A percentile compares a stretch with the other conserved stretches of the same genome.
These are phyloP conservation scores for Amylocystis lapponica DNA, from an alignment of 768 basidiomycete species.

Conservation along the genomic window DNA sequence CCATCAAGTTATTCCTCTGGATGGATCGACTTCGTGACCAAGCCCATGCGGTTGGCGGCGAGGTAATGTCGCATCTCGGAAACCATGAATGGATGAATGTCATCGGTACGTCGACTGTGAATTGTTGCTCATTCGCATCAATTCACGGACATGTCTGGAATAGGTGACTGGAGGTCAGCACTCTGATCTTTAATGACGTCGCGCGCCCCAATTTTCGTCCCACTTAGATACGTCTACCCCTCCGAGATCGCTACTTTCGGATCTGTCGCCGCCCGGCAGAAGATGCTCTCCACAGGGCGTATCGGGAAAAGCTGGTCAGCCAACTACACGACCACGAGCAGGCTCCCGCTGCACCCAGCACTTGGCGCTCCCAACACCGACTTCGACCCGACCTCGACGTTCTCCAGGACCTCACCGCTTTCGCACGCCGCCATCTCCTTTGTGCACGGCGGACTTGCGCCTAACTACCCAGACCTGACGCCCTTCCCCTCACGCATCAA, in stretches of 20 bases:
- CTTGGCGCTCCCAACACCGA: conserved; percentile 62
- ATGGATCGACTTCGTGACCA: conserved; percentile 81
- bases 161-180: conserved; percentile 83
- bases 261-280: conserved; percentile 60
- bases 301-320: conserved; percentile 79
- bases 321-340: conserved; percentile 79
- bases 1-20: conserved; percentile 76
- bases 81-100: conserved; percentile 98
- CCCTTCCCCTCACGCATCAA: conserved; percentile 89
- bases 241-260: conserved; percentile 84
- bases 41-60: conserved; percentile 63
- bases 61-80: conserved; percentile 73
- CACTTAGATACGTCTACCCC: conserved; percentile 85
- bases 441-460: conserved; percentile 88
- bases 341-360: conserved; percentile 72
- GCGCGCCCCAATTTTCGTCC: too few species aligned
- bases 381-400: conserved; percentile 39
- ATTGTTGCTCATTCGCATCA: background rate
- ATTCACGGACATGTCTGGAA: background rate
- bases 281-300: conserved; percentile 66
- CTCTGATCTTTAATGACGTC: too few species aligned
- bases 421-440: conserved; percentile 84
- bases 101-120: conserved; percentile 59
- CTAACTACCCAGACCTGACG: conserved; percentile 63
- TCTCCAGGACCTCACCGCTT: conserved; percentile 40